Base-by-base conservation (phyloP, 192 early-diverging fungal genomes). In the Gorgonomyces haynaldii region DNA sequence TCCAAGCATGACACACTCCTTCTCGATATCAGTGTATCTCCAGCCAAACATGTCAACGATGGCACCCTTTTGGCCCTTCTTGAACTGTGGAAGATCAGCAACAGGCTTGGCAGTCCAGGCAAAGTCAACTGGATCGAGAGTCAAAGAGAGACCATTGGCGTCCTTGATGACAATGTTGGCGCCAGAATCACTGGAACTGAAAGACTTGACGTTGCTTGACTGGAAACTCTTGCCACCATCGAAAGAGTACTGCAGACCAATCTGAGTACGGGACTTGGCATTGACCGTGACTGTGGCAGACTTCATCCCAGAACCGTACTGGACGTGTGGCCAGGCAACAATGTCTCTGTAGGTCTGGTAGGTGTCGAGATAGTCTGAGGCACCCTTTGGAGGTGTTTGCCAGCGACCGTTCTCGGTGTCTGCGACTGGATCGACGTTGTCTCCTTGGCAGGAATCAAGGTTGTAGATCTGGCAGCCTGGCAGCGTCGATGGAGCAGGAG, bases 21-120 rank as follows among this genome's bases (percentile, higher is more conserved):
- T 20, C 29, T 20, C 31, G 31, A 57, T 54, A 35, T 57, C 55
- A n/a, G 34, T 52, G 37, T 35, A 57, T 16, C 23, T 32, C 55
- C 55, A 57, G 22, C 57, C 54, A 45, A 59, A 59, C 17, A 59
- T 48, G 20, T 59, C 57, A 27, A 57, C 57, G 25, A 59, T 59
- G 15, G 57, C 57, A 12, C 57, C 57, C 41, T 59, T 59, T 42
- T 57, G 55, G 9, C 55, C 55, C 5, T 57, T 57, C 38, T 39
- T 28, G 13, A 39, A 41, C 24, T 57, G 23, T 12, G 55, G 24
- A 29, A 37, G 28, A 31, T 52, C 32, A 19, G 37, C 22, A 23
- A 41, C 31, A 13, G 50, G 19, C 13, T 8, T n/a, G 20, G 26
- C 25, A 37, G 2, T 25, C 50, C 36, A 36, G 22, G 16, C 37